Conservation (phyloP, 2,329 filamentous ascomycete genomes). For the Monilinia polystroma region DNA sequence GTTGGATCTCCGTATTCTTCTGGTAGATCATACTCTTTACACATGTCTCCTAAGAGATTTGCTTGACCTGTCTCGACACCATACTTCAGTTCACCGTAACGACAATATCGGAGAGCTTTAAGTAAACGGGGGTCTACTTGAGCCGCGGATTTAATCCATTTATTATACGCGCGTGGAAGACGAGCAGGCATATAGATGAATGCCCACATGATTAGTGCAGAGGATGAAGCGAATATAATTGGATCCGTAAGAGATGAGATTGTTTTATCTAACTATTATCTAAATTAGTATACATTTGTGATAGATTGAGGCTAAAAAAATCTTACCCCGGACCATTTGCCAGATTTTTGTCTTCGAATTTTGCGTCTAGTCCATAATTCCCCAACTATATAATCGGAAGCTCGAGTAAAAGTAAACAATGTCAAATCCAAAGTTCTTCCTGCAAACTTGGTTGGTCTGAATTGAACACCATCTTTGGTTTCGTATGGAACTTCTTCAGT, state of each 20-base stretch:
- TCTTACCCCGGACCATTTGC: constrained; percentile 45
- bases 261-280: constrained; percentile 38
- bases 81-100: constrained; percentile 64
- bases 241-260: constrained; percentile 58
- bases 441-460: constrained; percentile 46
- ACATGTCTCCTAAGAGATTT: constrained; percentile 68
- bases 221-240: constrained; percentile 68
- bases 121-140: constrained; percentile 73
- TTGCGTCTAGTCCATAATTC: constrained; percentile 60
- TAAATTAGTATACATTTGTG: neutral
- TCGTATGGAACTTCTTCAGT: constrained; percentile 43
- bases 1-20: constrained; percentile 69
- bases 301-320: neutral
- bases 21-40: constrained; percentile 67
- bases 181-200: constrained; percentile 76
- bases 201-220: constrained; percentile 80
- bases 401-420: constrained; percentile 71
- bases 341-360: constrained; percentile 46
- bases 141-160: constrained; percentile 78
- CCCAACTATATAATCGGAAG: constrained; percentile 68
- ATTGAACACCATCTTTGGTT: constrained; percentile 33
- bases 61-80: constrained; percentile 71
- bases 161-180: constrained; percentile 71
- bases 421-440: constrained; percentile 80
- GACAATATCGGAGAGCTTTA: constrained; percentile 67